A percentile compares a stretch with the other conserved stretches of the same genome.
Evolutionary conservation across 129 eudicot species (phyloP).

Genomic region (Pseudognaphalium luteoalbum): DNA sequence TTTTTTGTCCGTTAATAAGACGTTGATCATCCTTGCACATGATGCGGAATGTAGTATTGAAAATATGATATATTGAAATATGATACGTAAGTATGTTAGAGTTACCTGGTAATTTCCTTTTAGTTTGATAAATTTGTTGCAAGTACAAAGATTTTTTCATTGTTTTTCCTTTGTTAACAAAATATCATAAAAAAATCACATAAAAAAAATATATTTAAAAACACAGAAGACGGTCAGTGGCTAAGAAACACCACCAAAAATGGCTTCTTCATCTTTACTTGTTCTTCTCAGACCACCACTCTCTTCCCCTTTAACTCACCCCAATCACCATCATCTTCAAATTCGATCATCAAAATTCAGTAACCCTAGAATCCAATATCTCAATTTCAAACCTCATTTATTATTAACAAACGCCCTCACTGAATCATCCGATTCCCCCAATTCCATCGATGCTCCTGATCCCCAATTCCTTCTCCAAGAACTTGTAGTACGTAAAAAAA

Average conservation of each 20-base stretch:
- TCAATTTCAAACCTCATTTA: neutral
- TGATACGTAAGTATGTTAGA: too few relatives aligned
- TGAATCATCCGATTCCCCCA: conserved; percentile 55
- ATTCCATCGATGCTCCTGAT: conserved; percentile 43
- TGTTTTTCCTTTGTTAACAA: too few relatives aligned
- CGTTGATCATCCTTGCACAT: too few relatives aligned
- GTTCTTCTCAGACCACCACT: neutral
- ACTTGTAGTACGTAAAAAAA: conserved; percentile 43
- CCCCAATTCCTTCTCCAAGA: conserved; percentile 61
- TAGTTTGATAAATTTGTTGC: too few relatives aligned
- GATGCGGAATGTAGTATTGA: too few relatives aligned
- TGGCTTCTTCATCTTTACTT: neutral
- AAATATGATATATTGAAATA: too few relatives aligned
- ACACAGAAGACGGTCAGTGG: neutral
- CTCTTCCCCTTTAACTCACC: neutral
- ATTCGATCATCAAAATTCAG: neutral
- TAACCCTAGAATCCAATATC: neutral
- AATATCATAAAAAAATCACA: too few relatives aligned
- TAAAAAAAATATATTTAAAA: too few relatives aligned
- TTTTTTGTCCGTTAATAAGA: too few relatives aligned
- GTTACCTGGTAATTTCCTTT: too few relatives aligned
- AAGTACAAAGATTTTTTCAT: too few relatives aligned
- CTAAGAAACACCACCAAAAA: neutral
- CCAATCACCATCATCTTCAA: neutral
- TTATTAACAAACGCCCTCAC: neutral